phyloP scores from a whole-genome alignment of 148 eudicot species.

The Polygonum maritimum region DNA sequence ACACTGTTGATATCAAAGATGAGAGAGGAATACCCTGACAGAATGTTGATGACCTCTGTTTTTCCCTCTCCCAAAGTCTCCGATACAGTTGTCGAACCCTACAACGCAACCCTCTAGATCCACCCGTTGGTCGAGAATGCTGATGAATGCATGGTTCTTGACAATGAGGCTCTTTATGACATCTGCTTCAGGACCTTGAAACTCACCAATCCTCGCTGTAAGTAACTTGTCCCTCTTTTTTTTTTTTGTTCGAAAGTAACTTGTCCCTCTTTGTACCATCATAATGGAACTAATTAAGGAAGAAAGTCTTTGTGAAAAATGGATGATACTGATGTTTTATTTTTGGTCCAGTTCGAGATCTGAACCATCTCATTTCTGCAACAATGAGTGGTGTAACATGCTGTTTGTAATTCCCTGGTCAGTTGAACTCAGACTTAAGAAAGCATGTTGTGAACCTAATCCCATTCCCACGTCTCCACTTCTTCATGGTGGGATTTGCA shows the following conservation, averaged over 20 bases:
- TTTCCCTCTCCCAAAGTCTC: constrained; percentile 33
- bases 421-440: constrained; percentile 62
- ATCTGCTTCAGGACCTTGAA: constrained; percentile 28
- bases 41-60: constrained; percentile 63
- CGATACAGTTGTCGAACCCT: constrained; percentile 74
- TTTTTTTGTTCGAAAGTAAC: too few species aligned
- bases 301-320: background rate
- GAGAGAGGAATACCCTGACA: constrained; percentile 72
- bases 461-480: constrained; percentile 80
- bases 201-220: constrained; percentile 73
- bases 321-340: background rate
- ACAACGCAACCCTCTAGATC: constrained; percentile 70
- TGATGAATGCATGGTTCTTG: constrained; percentile 76
- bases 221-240: constrained; percentile 2
- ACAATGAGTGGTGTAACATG: constrained; percentile 91
- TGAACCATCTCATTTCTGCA: constrained; percentile 73
- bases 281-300: too few species aligned
- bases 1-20: constrained; percentile 71
- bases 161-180: too few species aligned
- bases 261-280: background rate
- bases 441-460: constrained; percentile 75
- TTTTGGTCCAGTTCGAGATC: constrained; percentile 55
- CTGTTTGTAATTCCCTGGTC: constrained; percentile 74
- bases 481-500: constrained; percentile 24
- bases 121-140: constrained; percentile 79